Evolutionary conservation across 768 basidiomycete genomes (phyloP).

Genomic region (Mycena metata): DNA sequence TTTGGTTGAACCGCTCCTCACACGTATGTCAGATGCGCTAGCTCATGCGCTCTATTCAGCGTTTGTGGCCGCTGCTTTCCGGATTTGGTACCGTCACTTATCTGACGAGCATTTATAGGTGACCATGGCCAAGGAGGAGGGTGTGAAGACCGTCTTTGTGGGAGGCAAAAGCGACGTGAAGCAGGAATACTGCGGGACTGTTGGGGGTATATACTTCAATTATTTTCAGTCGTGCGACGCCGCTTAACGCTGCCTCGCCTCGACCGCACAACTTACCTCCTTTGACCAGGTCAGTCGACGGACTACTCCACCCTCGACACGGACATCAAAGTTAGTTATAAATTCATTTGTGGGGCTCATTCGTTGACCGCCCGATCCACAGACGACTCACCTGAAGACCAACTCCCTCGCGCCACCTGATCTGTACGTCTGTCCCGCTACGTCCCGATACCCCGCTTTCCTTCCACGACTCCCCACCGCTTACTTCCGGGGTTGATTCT

Average conservation of each 20-base stretch:
- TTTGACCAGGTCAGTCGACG: constrained; percentile 60
- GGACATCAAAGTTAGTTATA: constrained; percentile 61
- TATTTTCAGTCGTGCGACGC: not conserved
- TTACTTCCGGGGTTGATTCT: constrained; percentile 27
- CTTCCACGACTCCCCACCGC: constrained; percentile 18
- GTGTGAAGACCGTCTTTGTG: constrained; percentile 66
- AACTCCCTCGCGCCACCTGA: too few relatives aligned
- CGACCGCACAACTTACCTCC: not conserved
- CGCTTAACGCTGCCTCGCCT: constrained; percentile 7
- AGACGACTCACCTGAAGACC: constrained; percentile 68
- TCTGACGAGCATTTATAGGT: constrained; percentile 56
- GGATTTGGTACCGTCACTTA: not conserved
- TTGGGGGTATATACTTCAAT: constrained; percentile 55
- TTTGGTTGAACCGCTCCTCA: constrained; percentile 14
- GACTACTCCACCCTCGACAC: constrained; percentile 70
- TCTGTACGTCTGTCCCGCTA: constrained; percentile 60
- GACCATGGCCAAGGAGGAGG: constrained; percentile 71
- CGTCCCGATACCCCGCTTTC: constrained; percentile 14
- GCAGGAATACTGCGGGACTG: constrained; percentile 72
- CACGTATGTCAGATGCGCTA: constrained; percentile 51
- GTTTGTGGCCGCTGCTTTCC: constrained; percentile 43
- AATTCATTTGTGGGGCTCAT: not conserved
- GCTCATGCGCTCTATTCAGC: constrained; percentile 62
- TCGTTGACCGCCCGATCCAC: constrained; percentile 1
- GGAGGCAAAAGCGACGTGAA: constrained; percentile 61